phyloP scores from a whole-genome alignment of 108 stramenopile species.

The Cyclostephanos invisitatus region DNA sequence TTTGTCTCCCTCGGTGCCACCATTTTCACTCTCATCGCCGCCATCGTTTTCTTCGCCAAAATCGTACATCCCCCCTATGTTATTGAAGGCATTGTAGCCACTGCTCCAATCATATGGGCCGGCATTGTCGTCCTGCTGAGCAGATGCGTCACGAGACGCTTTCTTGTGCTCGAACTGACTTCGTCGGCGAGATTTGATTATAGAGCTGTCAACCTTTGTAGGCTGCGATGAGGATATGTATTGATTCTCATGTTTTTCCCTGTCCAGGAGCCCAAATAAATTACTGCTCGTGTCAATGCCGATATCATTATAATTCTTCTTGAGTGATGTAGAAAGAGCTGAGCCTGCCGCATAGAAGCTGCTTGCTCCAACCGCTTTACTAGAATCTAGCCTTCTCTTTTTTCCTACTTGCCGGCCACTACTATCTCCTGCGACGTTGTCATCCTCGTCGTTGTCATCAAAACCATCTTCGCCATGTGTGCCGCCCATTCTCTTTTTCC shows the following conservation, averaged over 20 bases:
- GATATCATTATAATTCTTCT: conserved; percentile 33
- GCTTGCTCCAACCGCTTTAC: conserved; percentile 2
- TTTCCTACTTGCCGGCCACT: conserved; percentile 18
- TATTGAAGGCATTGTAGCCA: conserved; percentile 42
- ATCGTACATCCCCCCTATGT: conserved; percentile 45
- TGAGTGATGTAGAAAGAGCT: conserved; percentile 31
- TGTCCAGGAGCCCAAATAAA: not conserved
- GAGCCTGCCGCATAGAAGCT: conserved; percentile 17
- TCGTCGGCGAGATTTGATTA: conserved; percentile 39
- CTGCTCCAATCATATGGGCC: not conserved
- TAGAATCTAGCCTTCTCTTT: conserved; percentile 29
- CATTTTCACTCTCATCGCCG: not conserved
- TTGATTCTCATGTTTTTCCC: not conserved
- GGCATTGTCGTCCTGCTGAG: not conserved
- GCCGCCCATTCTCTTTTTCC: conserved; percentile 14
- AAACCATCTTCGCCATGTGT: conserved; percentile 12
- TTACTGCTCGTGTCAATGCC: conserved; percentile 27
- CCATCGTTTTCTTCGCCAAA: conserved; percentile 8
- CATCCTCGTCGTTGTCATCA: conserved; percentile 4
- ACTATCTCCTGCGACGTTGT: not conserved
- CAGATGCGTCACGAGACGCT: not conserved
- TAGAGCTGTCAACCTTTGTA: conserved; percentile 38
- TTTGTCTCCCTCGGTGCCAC: not conserved
- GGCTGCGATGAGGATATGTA: not conserved
- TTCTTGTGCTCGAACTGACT: conserved; percentile 24